phyloP scores from a whole-genome alignment of 148 eudicot species.

The Rhododendron simsii region DNA sequence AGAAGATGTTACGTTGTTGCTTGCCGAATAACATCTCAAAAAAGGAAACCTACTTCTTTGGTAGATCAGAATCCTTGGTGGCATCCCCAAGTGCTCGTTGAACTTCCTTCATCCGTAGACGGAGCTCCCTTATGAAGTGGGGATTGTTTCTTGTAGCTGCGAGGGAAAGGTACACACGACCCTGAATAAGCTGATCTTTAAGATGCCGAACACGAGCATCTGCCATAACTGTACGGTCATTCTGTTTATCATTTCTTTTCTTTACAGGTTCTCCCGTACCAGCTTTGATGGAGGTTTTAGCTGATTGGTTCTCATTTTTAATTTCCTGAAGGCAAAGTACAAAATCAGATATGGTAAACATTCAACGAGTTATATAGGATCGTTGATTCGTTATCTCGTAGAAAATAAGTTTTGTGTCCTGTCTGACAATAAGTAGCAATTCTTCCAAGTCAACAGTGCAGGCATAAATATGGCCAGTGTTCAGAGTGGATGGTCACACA shows the following conservation, averaged over 20 bases:
- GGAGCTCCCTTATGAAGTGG: slow-evolving; percentile 81
- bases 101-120: slow-evolving; percentile 77
- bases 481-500: background rate
- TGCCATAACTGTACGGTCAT: slow-evolving; percentile 28
- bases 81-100: slow-evolving; percentile 73
- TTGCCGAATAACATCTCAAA: background rate
- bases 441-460: background rate
- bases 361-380: background rate
- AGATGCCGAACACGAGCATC: slow-evolving; percentile 64
- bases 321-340: slow-evolving; percentile 26
- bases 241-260: slow-evolving; percentile 35
- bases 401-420: background rate
- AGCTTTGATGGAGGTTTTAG: slow-evolving; percentile 21
- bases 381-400: background rate
- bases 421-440: background rate
- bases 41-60: slow-evolving; percentile 49
- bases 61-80: slow-evolving; percentile 77
- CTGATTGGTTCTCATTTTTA: slow-evolving; percentile 23
- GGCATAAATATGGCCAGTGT: background rate
- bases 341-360: slow-evolving; percentile 1
- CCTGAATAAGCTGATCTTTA: slow-evolving; percentile 85
- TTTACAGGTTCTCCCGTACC: slow-evolving; percentile 20
- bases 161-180: slow-evolving; percentile 73
- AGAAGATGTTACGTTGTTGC: background rate
- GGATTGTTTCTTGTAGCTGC: slow-evolving; percentile 77